phyloP scores from a whole-genome alignment of 441 rosid species.

The Geranium incanum region DNA sequence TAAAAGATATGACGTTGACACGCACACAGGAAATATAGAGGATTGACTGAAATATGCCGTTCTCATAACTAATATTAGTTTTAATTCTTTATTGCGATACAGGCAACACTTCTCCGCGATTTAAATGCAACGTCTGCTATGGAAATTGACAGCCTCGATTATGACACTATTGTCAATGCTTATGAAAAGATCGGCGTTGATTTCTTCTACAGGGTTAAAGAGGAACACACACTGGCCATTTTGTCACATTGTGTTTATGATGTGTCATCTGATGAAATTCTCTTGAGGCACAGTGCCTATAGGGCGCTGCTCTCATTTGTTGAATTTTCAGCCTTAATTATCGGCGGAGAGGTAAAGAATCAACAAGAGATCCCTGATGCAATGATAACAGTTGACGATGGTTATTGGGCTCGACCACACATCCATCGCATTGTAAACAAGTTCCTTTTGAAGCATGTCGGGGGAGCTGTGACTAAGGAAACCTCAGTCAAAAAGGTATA shows the following conservation, averaged over 20 bases:
- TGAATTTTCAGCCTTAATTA: conserved; percentile 56
- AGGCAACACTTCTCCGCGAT: conserved; percentile 61
- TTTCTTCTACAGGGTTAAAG: conserved; percentile 42
- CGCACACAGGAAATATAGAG: not conserved
- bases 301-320: conserved; percentile 62
- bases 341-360: conserved; percentile 31
- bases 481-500: conserved; percentile 61
- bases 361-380: conserved; percentile 25
- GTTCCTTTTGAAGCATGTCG: conserved; percentile 63
- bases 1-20: conserved; percentile 1
- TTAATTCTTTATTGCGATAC: conserved; percentile 27
- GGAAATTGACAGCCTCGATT: conserved; percentile 84
- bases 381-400: conserved; percentile 28
- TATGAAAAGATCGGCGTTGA: conserved; percentile 54
- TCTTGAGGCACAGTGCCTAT: conserved; percentile 72
- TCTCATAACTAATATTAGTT: conserved; percentile 3
- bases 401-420: conserved; percentile 51
- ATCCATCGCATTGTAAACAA: conserved; percentile 46
- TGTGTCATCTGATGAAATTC: conserved; percentile 68
- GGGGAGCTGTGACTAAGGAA: conserved; percentile 56
- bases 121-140: conserved; percentile 65
- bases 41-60: not conserved
- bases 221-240: conserved; percentile 56
- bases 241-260: conserved; percentile 74
- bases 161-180: conserved; percentile 55